These are phyloP conservation scores for Phalaenopsis hybrid DNA, from an alignment of 116 monocot genomes.

Conservation along the genomic window DNA sequence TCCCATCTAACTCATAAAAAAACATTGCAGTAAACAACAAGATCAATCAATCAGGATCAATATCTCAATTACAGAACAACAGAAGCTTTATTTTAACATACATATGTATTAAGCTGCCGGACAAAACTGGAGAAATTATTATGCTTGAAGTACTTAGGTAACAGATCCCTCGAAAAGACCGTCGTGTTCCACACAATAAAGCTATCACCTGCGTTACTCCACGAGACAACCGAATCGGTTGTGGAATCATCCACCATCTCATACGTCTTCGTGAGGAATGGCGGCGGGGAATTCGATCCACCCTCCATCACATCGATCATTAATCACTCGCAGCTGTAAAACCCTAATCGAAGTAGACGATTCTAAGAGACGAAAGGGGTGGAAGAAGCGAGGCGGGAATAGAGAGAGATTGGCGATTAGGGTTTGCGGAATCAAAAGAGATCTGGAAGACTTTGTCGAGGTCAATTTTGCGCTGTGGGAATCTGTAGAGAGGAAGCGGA, in stretches of 20 bases:
- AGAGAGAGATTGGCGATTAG: neutral
- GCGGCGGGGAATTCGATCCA: constrained; percentile 18
- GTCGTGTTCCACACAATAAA: constrained; percentile 42
- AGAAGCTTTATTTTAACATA: neutral
- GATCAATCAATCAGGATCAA: neutral
- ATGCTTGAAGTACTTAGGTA: constrained; percentile 15
- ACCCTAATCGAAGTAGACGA: constrained; percentile 4
- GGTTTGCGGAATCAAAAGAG: no score
- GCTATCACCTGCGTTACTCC: constrained; percentile 33
- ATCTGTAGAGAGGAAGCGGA: no score
- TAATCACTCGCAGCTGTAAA: neutral
- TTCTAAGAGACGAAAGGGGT: neutral
- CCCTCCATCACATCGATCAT: constrained; percentile 10
- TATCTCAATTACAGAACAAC: neutral
- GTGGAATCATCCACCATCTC: constrained; percentile 60
- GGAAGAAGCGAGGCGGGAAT: neutral
- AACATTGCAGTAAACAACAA: neutral
- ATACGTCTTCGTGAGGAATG: constrained; percentile 58
- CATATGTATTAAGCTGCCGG: constrained; percentile 24
- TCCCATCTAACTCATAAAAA: neutral
- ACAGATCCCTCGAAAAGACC: constrained; percentile 8
- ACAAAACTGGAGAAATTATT: constrained; percentile 27
- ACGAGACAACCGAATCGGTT: constrained; percentile 36
- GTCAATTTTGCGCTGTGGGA: no score
- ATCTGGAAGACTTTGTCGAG: no score